Evolutionary conservation across 306 rosid genomes (phyloP).

Genomic region (Albizia julibrissin): DNA sequence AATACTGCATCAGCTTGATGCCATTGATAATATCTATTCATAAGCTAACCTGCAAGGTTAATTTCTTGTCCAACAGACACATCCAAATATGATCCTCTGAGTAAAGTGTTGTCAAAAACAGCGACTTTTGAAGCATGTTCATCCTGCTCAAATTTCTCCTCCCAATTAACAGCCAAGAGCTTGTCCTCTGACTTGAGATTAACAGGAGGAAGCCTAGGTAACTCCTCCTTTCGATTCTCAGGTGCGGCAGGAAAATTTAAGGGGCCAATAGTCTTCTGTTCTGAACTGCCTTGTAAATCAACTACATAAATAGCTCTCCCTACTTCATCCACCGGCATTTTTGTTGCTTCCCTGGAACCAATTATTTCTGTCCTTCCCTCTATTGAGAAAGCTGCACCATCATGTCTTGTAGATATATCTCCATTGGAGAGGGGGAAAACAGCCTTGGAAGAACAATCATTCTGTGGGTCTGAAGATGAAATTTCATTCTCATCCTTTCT

Average conservation of each 20-base stretch:
- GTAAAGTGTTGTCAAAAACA: constrained; percentile 55
- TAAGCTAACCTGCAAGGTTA: constrained; percentile 69
- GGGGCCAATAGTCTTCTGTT: constrained; percentile 52
- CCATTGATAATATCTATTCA: constrained; percentile 17
- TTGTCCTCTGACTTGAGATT: constrained; percentile 88
- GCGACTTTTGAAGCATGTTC: constrained; percentile 53
- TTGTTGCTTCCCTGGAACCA: constrained; percentile 64
- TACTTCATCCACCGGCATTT: constrained; percentile 87
- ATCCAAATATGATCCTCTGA: constrained; percentile 82
- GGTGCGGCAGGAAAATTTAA: constrained; percentile 57
- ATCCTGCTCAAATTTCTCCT: constrained; percentile 78
- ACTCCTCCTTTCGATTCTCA: constrained; percentile 81
- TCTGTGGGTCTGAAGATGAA: constrained; percentile 72
- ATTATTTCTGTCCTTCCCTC: constrained; percentile 64
- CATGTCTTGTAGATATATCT: constrained; percentile 57
- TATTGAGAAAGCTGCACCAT: constrained; percentile 42
- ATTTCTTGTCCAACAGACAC: constrained; percentile 96
- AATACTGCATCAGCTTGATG: neutral
- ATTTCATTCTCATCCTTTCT: constrained; percentile 56
- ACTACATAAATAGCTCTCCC: constrained; percentile 76
- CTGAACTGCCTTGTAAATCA: constrained; percentile 68
- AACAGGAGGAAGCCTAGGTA: constrained; percentile 93
- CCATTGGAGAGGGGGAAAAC: constrained; percentile 77
- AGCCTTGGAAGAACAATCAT: constrained; percentile 79
- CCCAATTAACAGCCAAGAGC: constrained; percentile 67